A percentile compares a stretch with the other conserved stretches of the same genome.
These are phyloP conservation scores for Diaporthe capsici DNA, from an alignment of 2,329 filamentous ascomycete genomes.

Conservation along the genomic window DNA sequence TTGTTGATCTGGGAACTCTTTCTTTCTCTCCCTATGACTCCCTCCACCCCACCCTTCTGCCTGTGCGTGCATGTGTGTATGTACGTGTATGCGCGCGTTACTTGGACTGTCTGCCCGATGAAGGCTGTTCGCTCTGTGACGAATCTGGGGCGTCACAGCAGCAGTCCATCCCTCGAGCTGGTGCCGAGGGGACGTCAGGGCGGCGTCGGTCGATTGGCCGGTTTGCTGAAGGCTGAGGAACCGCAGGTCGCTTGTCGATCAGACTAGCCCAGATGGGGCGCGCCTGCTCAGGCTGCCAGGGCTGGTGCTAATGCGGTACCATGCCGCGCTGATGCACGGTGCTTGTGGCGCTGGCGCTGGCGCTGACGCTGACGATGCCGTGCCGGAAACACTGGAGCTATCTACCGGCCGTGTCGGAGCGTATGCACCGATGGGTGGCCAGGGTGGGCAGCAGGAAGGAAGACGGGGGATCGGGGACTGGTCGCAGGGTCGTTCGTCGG, in stretches of 20 bases:
- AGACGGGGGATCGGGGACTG: background rate
- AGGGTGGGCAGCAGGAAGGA: background rate
- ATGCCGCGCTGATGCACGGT: conserved; percentile 8
- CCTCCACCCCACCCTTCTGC: background rate
- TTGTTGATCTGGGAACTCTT: background rate
- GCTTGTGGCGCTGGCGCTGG: conserved; percentile 10
- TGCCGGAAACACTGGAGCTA: background rate
- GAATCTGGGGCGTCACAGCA: conserved; percentile 18
- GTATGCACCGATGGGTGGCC: background rate
- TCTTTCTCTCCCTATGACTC: background rate
- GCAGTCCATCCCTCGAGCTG: background rate
- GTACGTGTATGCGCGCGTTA: background rate
- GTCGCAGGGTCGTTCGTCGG: background rate
- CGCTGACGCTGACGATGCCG: conserved; percentile 15
- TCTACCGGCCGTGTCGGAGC: conserved; percentile 4
- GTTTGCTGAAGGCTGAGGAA: background rate
- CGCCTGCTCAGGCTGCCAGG: conserved; percentile 16
- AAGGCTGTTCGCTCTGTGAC: background rate
- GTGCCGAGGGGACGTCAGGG: background rate
- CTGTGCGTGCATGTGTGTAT: background rate
- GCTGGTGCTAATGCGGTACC: conserved; percentile 16
- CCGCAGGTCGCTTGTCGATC: conserved; percentile 17
- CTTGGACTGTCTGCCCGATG: background rate
- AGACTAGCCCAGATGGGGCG: background rate
- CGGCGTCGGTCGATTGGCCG: conserved; percentile 17